Evolutionary conservation across 2,329 filamentous ascomycete genomes (phyloP).

Genomic region (Cytospora chrysosperma): DNA sequence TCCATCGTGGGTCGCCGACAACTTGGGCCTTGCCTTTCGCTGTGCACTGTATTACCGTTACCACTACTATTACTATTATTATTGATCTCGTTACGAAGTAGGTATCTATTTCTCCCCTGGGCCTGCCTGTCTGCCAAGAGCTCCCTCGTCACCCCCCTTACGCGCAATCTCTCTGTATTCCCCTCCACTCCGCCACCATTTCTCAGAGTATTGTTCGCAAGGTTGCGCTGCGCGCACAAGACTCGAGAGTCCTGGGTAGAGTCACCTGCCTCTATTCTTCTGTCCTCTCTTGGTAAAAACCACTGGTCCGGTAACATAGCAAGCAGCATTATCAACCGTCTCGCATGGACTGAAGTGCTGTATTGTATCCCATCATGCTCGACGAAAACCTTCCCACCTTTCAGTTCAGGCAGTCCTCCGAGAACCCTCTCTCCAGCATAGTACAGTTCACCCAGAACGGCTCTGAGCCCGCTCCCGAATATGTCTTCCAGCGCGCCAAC

Average conservation of each 20-base stretch:
- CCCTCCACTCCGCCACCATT: background rate
- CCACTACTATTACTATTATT: background rate
- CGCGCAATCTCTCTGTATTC: slow-evolving; percentile 28
- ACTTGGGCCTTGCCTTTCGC: slow-evolving; percentile 3
- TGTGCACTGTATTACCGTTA: no score
- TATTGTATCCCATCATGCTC: slow-evolving; percentile 59
- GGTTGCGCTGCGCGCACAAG: background rate
- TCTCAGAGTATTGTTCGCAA: background rate
- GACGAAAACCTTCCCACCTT: slow-evolving; percentile 90
- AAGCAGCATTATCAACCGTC: background rate
- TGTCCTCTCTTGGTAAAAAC: background rate
- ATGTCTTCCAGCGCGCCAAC: slow-evolving; percentile 75
- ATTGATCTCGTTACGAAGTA: slow-evolving; percentile 14
- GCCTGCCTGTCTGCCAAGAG: slow-evolving; percentile 2
- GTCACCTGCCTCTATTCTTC: background rate
- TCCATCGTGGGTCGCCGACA: background rate
- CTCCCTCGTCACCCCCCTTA: background rate
- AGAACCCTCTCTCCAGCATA: slow-evolving; percentile 55
- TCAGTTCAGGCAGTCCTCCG: slow-evolving; percentile 51
- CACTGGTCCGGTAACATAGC: background rate
- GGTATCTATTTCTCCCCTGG: slow-evolving; percentile 10
- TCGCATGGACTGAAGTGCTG: background rate
- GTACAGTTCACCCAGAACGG: slow-evolving; percentile 69
- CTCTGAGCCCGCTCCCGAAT: slow-evolving; percentile 75
- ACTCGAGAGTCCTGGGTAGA: background rate